A percentile compares a stretch with the other conserved stretches of the same genome.
Conservation (phyloP, 1,284 basidiomycete genomes). For the Hortiboletus rubellus region DNA sequence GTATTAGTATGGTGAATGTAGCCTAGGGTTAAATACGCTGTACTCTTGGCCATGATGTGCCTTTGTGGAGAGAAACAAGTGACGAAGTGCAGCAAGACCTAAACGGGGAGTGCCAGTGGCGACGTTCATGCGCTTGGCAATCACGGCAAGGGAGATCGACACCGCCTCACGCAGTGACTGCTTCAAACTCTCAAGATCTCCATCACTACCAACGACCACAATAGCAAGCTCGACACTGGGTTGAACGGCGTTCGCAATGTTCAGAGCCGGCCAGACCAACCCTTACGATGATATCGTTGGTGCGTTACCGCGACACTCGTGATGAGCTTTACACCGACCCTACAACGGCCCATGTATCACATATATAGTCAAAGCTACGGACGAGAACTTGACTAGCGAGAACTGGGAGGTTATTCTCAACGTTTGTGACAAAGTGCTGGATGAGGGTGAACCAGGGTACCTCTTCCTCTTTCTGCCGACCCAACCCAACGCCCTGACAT, state of each 20-base stretch:
- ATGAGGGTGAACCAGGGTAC: conserved; percentile 83
- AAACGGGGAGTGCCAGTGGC: not conserved
- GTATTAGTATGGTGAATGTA: not conserved
- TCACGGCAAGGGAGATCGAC: conserved; percentile 14
- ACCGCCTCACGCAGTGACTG: conserved; percentile 35
- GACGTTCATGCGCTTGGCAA: not conserved
- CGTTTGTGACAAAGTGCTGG: conserved; percentile 94
- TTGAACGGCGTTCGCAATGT: conserved; percentile 47
- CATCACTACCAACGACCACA: not conserved
- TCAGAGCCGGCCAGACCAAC: conserved; percentile 64
- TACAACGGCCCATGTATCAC: not conserved
- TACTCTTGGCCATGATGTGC: conserved; percentile 61
- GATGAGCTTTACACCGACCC: conserved; percentile 1
- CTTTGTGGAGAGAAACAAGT: conserved; percentile 14
- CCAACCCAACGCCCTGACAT: conserved; percentile 17
- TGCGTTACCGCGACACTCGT: conserved; percentile 44
- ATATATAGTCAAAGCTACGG: conserved; percentile 82
- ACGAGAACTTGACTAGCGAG: conserved; percentile 91
- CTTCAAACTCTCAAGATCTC: not conserved
- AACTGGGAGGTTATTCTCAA: conserved; percentile 96
- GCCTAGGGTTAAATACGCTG: conserved; percentile 2
- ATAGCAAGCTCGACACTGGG: conserved; percentile 1
- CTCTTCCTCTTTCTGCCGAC: conserved; percentile 23
- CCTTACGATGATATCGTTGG: conserved; percentile 94
- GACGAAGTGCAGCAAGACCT: not conserved